Evolutionary conservation across 108 stramenopile species (phyloP), one percentile per base, ranked within the genome.

Genomic region (Skeletonema marinoi): DNA sequence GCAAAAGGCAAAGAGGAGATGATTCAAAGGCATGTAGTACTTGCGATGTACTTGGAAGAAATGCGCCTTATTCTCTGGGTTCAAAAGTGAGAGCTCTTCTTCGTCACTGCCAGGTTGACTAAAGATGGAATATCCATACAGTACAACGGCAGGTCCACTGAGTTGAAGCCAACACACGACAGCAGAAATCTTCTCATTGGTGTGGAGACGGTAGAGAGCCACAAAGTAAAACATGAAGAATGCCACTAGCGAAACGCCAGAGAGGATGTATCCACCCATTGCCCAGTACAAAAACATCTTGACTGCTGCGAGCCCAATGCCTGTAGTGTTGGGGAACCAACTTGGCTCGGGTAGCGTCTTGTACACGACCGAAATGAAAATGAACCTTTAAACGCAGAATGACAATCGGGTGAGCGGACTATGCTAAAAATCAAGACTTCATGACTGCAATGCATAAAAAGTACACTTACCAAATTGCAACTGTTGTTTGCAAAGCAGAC

Each of bases 311-410:
- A 77, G 74, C n/a, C 82, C 82, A 30, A 83, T 61, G 8, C 82
- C 82, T 50, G 73, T 78, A 38, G 82, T 83, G 66, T 83, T 83
- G 10, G 82, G 78, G 21, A 78, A 83, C 75, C 74, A 83, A 25
- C 61, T 65, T 41, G 82, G 82, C 41, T 83, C 82, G 7, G 82
- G 82, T 21, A 83, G 70, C 42, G 78, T 77, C 50, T 78, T 78
- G 73, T 83, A 83, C 19, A 78, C 82, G 16, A 82, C 65, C 30
- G 81, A 77, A 72, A 93, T 93, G 70, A 89, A 90, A 38, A 90
- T 90, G 64, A 88, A 93, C 92, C 92, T 90, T 0, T 29, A 56
- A 42, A 48, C 25, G 5, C 17, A 39, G 25, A 56, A 7, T n/a
- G 6, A 9, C n/a, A 5, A 25, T 21, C 9, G 4, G 25, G 9